These are phyloP conservation scores for Cryomyces antarcticus DNA, from an alignment of 495 filamentous ascomycete species.

Conservation along the genomic window DNA sequence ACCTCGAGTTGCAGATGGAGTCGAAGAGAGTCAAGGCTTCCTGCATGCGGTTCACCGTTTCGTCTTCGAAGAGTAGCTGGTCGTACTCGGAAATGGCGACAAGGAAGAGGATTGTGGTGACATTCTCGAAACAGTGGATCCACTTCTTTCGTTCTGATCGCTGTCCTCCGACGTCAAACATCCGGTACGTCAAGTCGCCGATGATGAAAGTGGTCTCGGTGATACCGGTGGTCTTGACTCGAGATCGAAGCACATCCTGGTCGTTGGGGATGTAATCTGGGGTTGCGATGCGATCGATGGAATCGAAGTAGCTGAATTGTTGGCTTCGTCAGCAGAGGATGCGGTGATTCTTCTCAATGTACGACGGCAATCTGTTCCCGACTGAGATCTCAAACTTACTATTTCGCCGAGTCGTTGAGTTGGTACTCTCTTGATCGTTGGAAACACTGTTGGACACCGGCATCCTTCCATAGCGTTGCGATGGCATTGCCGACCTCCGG, in stretches of 20 bases:
- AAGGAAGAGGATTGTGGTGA: slow-evolving; percentile 81
- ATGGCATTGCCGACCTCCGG: slow-evolving; percentile 68
- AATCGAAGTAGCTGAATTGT: slow-evolving; percentile 59
- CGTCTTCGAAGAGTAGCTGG: slow-evolving; percentile 88
- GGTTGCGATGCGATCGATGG: slow-evolving; percentile 76
- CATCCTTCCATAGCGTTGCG: slow-evolving; percentile 66
- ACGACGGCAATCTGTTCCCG: too few relatives aligned
- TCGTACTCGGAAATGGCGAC: slow-evolving; percentile 95
- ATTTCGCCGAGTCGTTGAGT: slow-evolving; percentile 81
- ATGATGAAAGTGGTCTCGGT: slow-evolving; percentile 94
- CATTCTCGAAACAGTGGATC: slow-evolving; percentile 99
- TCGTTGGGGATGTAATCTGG: slow-evolving; percentile 82
- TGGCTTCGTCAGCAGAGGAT: slow-evolving; percentile 7
- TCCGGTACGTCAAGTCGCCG: slow-evolving; percentile 84
- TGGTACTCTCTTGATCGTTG: slow-evolving; percentile 88
- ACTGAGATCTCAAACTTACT: slow-evolving; percentile 39
- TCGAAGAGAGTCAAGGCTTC: slow-evolving; percentile 96
- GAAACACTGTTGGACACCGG: slow-evolving; percentile 68
- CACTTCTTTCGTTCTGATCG: slow-evolving; percentile 97
- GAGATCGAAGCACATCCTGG: slow-evolving; percentile 85
- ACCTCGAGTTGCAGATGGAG: slow-evolving; percentile 96
- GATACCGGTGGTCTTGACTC: slow-evolving; percentile 86
- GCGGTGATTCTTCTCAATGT: too few relatives aligned
- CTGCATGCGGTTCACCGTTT: slow-evolving; percentile 96
- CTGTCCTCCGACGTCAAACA: slow-evolving; percentile 98